Evolutionary conservation across 768 basidiomycete species (phyloP).

Genomic region (Suillus weaverae): DNA sequence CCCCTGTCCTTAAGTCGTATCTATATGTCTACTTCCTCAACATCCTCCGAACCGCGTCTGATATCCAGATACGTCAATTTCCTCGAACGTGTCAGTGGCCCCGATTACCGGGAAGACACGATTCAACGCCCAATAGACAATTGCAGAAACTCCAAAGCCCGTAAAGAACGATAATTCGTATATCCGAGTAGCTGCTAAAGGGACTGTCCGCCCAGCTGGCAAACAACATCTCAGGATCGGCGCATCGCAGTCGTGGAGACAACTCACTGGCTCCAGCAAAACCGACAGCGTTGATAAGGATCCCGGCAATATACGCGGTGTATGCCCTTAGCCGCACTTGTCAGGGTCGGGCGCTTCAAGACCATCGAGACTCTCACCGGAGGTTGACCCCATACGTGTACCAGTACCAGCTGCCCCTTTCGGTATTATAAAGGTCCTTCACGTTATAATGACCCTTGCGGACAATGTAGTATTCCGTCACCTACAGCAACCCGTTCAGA

Average conservation of each 20-base stretch:
- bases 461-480: constrained; percentile 78
- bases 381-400: constrained; percentile 77
- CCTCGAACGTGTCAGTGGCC: constrained; percentile 46
- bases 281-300: constrained; percentile 80
- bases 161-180: constrained; percentile 83
- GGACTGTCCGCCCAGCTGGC: constrained; percentile 58
- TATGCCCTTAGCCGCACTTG: constrained; percentile 47
- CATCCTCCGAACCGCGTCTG: background rate
- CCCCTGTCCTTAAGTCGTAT: background rate
- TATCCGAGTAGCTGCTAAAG: constrained; percentile 66
- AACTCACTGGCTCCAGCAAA: constrained; percentile 72
- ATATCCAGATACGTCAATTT: constrained; percentile 52
- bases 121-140: constrained; percentile 64
- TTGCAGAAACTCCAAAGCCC: constrained; percentile 68
- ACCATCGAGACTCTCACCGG: constrained; percentile 42
- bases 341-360: constrained; percentile 9
- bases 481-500: constrained; percentile 36
- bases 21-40: background rate
- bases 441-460: constrained; percentile 69
- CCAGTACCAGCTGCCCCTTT: constrained; percentile 66
- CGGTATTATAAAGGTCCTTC: constrained; percentile 63
- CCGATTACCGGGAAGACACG: constrained; percentile 59
- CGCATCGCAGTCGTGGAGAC: background rate
- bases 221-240: background rate
- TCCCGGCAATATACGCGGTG: constrained; percentile 69